Base-by-base conservation (phyloP, 169 alveolate species). In the Plasmodium vinckei region DNA sequence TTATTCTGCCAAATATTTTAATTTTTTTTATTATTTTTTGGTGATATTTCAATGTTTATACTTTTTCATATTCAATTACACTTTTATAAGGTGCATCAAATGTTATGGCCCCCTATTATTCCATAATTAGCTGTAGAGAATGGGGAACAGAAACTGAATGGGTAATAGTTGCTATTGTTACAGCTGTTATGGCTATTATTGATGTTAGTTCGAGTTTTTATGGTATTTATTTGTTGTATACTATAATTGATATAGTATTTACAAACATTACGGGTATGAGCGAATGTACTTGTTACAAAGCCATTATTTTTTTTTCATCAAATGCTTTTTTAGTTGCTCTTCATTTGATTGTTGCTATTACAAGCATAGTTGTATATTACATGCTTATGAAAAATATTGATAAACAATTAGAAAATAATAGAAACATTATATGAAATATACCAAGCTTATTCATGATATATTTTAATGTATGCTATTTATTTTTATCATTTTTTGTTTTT, bases 131-230 rank as follows among this genome's bases (percentile, higher is more conserved):
- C 44, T 77, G 87, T 15, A 46, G 87, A 67, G 82, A 72, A 25
- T 77, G 92, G 73, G 90, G 94, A 3, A 93, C 96, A 10, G 96
- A 93, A 63, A 72, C 59, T 15, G 96, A 92, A 61, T 93, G 96
- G 96, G 72, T 84, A 19, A 21, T 68, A 47, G 92, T 93, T 12
- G 89, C 94, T 6, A 27, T 72, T 12, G 79, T 91, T 25, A 86
- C 96, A 53, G 93, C 90, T 9, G 88, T 93, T 47, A 75, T 93
- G 88, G 94, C 88, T 19, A 87, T 93, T 27, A 70, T 93, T 9
- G 96, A 93, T 57, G 79, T 92, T 15, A 44, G 63, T 27, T 82
- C 92, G 47, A 90, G 94, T 53, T 67, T 59, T 57, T 72, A 47
- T 67, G 89, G 89, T 56, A 71, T 87, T 27, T 69, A 75, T 67